Evolutionary conservation across 345 rosid species (phyloP).

Genomic region (Acer yangbiense): DNA sequence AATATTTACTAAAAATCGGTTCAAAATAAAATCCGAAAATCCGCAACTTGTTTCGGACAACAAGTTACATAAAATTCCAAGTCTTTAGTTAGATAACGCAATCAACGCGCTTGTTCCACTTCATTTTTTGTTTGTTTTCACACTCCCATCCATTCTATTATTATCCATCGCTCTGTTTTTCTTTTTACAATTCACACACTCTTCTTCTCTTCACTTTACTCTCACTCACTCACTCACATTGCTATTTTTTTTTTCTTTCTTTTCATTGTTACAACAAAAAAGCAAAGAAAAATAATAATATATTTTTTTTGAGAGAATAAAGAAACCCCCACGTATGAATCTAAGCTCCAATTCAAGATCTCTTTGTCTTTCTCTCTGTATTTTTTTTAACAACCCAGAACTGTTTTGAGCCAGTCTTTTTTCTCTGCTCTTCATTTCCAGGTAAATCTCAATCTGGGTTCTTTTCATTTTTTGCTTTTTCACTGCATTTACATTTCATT

Average conservation of each 20-base stretch:
- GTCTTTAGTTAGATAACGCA: neutral
- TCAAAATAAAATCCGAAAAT: no score
- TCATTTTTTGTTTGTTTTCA: neutral
- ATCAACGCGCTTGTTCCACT: constrained; percentile 3
- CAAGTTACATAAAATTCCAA: no score
- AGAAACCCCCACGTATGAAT: constrained; percentile 6
- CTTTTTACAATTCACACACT: neutral
- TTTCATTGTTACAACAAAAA: neutral
- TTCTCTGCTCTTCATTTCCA: neutral
- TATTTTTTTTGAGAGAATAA: neutral
- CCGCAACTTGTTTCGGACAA: no score
- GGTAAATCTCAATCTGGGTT: constrained; percentile 10
- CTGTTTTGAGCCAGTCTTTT: neutral
- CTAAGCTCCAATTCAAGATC: constrained; percentile 12
- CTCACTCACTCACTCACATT: neutral
- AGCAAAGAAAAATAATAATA: neutral
- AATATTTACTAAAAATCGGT: no score
- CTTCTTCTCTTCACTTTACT: neutral
- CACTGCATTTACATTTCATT: neutral
- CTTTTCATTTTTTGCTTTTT: neutral
- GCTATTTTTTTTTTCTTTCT: neutral
- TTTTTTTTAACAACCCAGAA: neutral
- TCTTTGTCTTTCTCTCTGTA: constrained; percentile 11
- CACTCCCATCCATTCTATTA: neutral
- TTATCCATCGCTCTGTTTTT: neutral